A percentile compares a stretch with the other conserved stretches of the same genome.
phyloP scores from a whole-genome alignment of 2,329 filamentous ascomycete genomes.

The Fusarium palustre region DNA sequence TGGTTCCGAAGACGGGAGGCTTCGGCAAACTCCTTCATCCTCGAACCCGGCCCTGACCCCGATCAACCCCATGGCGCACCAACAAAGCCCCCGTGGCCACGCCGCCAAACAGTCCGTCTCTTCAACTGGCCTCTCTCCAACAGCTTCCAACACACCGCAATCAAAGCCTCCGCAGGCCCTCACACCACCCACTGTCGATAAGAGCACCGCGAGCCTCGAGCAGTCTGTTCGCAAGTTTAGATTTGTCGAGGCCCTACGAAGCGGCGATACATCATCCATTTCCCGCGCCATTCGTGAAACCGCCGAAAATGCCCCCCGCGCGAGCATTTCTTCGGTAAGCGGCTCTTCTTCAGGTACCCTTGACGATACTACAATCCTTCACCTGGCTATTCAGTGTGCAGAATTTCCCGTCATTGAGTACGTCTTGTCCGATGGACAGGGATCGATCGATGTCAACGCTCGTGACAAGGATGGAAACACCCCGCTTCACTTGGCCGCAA shows the following conservation, averaged over 20 bases:
- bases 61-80: slow-evolving; percentile 53
- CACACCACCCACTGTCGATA: slow-evolving; percentile 54
- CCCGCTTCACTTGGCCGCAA: slow-evolving; percentile 86
- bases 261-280: slow-evolving; percentile 90
- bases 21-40: slow-evolving; percentile 50
- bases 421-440: slow-evolving; percentile 80
- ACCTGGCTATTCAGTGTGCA: slow-evolving; percentile 95
- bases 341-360: slow-evolving; percentile 59
- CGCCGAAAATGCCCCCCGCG: slow-evolving; percentile 62
- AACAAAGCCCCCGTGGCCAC: slow-evolving; percentile 56
- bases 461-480: slow-evolving; percentile 96
- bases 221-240: slow-evolving; percentile 95
- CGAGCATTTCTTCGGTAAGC: slow-evolving; percentile 67
- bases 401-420: slow-evolving; percentile 94
- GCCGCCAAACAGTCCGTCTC: slow-evolving; percentile 61
- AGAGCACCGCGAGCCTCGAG: slow-evolving; percentile 73
- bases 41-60: slow-evolving; percentile 50
- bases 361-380: slow-evolving; percentile 89
- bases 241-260: slow-evolving; percentile 90
- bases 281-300: slow-evolving; percentile 84
- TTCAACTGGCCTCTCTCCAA: slow-evolving; percentile 56
- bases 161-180: slow-evolving; percentile 36
- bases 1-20: slow-evolving; percentile 63
- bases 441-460: slow-evolving; percentile 83
- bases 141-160: slow-evolving; percentile 52